Evolutionary conservation across 495 filamentous ascomycete species (phyloP).

Genomic region (Diplogelasinospora grovesii): DNA sequence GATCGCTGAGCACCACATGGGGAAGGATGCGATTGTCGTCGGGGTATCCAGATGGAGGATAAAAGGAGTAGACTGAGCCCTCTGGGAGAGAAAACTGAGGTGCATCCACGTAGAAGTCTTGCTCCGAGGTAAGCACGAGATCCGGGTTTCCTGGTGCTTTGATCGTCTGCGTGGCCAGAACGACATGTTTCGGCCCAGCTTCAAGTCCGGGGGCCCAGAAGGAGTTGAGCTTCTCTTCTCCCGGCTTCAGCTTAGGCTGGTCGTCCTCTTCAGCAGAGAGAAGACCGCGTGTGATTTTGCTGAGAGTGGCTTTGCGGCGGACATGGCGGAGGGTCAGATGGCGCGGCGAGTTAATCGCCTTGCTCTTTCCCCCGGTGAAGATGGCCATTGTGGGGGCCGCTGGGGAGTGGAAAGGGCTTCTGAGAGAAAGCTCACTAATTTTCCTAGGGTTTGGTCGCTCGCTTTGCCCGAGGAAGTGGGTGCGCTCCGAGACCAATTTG

Average conservation of each 20-base stretch:
- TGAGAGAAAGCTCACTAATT: no score
- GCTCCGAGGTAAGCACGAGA: not conserved
- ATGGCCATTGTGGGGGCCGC: not conserved
- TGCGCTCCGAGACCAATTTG: no score
- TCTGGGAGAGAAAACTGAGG: slow-evolving; percentile 25
- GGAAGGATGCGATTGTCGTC: slow-evolving; percentile 33
- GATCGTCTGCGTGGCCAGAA: slow-evolving; percentile 13
- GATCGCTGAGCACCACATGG: slow-evolving; percentile 42
- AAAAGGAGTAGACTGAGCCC: slow-evolving; percentile 25
- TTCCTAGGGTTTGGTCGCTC: no score
- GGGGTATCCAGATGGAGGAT: slow-evolving; percentile 35
- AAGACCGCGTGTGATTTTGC: not conserved
- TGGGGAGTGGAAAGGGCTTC: no score
- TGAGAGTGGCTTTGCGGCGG: not conserved
- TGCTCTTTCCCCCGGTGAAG: not conserved
- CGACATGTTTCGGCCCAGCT: slow-evolving; percentile 15
- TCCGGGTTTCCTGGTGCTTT: not conserved
- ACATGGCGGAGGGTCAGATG: slow-evolving; percentile 1
- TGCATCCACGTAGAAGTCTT: slow-evolving; percentile 27
- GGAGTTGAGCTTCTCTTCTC: slow-evolving; percentile 24
- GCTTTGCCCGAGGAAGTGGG: no score
- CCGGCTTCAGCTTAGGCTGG: slow-evolving; percentile 16
- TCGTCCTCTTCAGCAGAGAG: not conserved
- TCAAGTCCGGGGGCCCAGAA: slow-evolving; percentile 23
- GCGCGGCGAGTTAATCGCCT: not conserved